Conservation (phyloP, 23 red algal species). For the Rhodosorus marinus region DNA sequence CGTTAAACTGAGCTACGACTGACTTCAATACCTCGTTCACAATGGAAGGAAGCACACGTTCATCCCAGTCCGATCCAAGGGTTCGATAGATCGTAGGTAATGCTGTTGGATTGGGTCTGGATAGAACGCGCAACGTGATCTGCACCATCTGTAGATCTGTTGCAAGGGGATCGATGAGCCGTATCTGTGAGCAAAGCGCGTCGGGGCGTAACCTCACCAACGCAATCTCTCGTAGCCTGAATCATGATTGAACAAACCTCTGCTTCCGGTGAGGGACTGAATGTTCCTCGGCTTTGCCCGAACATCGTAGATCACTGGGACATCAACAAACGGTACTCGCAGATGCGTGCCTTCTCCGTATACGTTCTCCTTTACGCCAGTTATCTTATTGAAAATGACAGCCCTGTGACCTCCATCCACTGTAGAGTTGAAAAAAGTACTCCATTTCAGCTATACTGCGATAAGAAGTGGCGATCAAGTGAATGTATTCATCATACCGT, state of each 20-base stretch:
- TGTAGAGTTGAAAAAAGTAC: constrained; percentile 17
- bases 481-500: too few species aligned
- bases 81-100: constrained; percentile 68
- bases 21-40: constrained; percentile 94
- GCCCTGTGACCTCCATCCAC: constrained; percentile 94
- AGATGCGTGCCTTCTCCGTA: constrained; percentile 82
- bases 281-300: constrained; percentile 78
- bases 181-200: neutral
- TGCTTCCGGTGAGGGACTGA: constrained; percentile 74
- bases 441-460: too few species aligned
- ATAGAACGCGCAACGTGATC: constrained; percentile 86
- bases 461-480: neutral
- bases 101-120: constrained; percentile 58
- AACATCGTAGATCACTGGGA: constrained; percentile 86
- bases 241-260: too few species aligned
- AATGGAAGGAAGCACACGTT: constrained; percentile 90
- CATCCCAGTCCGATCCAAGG: constrained; percentile 83
- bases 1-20: constrained; percentile 96
- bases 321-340: constrained; percentile 74
- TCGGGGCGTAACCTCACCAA: neutral
- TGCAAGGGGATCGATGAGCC: neutral
- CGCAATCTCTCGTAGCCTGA: neutral
- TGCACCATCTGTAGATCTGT: constrained; percentile 99
- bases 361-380: constrained; percentile 52
- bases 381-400: constrained; percentile 78